phyloP scores from a whole-genome alignment of 768 basidiomycete species.

The Leccinum rimulosum region DNA sequence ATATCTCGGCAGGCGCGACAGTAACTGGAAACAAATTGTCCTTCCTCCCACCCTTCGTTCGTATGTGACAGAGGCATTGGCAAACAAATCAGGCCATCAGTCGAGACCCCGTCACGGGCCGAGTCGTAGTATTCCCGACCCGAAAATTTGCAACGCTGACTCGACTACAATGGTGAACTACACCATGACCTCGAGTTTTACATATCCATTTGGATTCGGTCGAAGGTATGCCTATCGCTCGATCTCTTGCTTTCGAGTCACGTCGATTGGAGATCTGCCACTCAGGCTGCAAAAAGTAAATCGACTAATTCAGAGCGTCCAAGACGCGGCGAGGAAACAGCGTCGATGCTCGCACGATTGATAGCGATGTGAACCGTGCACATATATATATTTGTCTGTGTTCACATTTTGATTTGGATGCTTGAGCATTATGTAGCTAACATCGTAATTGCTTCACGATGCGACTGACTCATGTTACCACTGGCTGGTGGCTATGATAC shows the following conservation, averaged over 20 bases:
- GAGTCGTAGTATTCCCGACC: slow-evolving; percentile 45
- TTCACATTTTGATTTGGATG: not conserved
- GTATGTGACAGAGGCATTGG: not conserved
- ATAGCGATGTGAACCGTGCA: slow-evolving; percentile 1
- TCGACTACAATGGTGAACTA: slow-evolving; percentile 40
- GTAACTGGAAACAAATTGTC: slow-evolving; percentile 24
- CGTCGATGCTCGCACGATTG: slow-evolving; percentile 11
- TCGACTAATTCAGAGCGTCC: too few relatives aligned
- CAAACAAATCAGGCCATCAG: slow-evolving; percentile 40
- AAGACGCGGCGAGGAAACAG: too few relatives aligned
- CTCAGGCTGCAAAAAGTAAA: too few relatives aligned
- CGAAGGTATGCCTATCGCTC: slow-evolving; percentile 26
- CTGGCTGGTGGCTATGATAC: too few relatives aligned
- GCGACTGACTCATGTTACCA: too few relatives aligned
- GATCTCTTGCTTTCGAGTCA: not conserved
- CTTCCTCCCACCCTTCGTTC: not conserved
- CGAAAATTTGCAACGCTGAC: slow-evolving; percentile 54
- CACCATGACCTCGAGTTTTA: slow-evolving; percentile 45
- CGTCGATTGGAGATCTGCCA: not conserved
- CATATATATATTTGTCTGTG: not conserved
- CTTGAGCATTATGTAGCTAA: not conserved
- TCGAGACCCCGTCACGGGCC: slow-evolving; percentile 42
- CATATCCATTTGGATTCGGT: slow-evolving; percentile 51
- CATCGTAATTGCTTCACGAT: too few relatives aligned
- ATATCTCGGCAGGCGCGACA: slow-evolving; percentile 24